A percentile compares a stretch with the other conserved stretches of the same genome.
phyloP scores from a whole-genome alignment of 768 basidiomycete genomes.

The Termitomyces sp. region DNA sequence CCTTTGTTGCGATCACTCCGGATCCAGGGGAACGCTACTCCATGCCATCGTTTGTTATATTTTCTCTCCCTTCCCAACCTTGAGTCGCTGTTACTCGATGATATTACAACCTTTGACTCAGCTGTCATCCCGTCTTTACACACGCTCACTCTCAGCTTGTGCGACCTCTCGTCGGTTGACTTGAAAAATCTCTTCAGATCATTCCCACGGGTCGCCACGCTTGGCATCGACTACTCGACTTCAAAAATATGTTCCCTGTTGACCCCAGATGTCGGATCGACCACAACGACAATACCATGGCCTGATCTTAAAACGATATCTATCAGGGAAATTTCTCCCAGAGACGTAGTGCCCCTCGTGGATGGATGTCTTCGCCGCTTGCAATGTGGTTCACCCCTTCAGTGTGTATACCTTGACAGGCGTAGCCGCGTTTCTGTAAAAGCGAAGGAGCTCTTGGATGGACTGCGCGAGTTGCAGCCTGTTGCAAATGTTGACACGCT shows the following conservation, averaged over 20 bases:
- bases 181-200: conserved; percentile 25
- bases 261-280: conserved; percentile 6
- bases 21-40: conserved; percentile 29
- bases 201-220: conserved; percentile 27
- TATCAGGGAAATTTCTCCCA: conserved; percentile 24
- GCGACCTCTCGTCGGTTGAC: conserved; percentile 26
- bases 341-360: conserved; percentile 26
- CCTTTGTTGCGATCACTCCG: conserved; percentile 33
- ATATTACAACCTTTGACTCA: conserved; percentile 28
- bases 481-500: conserved; percentile 20
- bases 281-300: conserved; percentile 20
- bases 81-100: conserved; percentile 28
- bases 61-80: conserved; percentile 30
- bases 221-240: conserved; percentile 29
- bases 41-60: conserved; percentile 27
- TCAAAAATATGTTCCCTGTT: conserved; percentile 25
- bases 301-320: conserved; percentile 27
- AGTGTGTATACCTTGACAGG: conserved; percentile 27
- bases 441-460: conserved; percentile 21
- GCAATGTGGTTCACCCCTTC: conserved; percentile 14
- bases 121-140: conserved; percentile 25
- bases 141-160: conserved; percentile 26
- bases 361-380: conserved; percentile 23
- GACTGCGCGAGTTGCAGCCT: conserved; percentile 21
- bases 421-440: conserved; percentile 29